Conservation (phyloP, 768 basidiomycete species). For the Grammothele lineata region DNA sequence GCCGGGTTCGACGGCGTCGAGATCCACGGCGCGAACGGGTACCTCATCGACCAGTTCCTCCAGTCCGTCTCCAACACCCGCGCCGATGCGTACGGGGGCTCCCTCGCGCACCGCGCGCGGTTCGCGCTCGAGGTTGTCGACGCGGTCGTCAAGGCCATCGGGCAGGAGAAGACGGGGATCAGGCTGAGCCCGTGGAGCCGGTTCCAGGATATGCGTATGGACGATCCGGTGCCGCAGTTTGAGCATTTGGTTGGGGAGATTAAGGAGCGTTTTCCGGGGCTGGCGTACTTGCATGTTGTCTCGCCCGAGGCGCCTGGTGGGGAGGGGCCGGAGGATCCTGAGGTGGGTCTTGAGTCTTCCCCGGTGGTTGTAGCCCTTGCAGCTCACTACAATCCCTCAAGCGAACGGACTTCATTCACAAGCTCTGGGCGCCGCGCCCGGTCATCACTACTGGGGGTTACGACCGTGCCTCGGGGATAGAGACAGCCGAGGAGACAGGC, state of each 20-base stretch:
- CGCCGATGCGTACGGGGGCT: constrained; percentile 47
- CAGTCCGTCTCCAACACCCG: constrained; percentile 35
- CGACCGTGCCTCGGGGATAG: constrained; percentile 17
- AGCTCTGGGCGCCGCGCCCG: constrained; percentile 21
- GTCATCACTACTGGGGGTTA: constrained; percentile 25
- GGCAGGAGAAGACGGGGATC: constrained; percentile 36
- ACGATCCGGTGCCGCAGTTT: constrained; percentile 53
- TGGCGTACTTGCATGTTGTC: constrained; percentile 35
- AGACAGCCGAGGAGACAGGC: constrained; percentile 19
- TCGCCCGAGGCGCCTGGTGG: constrained; percentile 17
- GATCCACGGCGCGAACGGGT: constrained; percentile 29
- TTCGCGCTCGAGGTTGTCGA: constrained; percentile 43
- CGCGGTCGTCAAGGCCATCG: constrained; percentile 36
- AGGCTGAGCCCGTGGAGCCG: constrained; percentile 31
- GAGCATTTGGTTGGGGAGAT: constrained; percentile 42
- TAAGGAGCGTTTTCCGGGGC: constrained; percentile 33
- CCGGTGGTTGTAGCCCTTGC: neutral
- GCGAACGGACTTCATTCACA: constrained; percentile 19
- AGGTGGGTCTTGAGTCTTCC: neutral
- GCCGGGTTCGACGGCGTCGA: constrained; percentile 49
- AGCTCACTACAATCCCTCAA: neutral
- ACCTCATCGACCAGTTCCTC: constrained; percentile 38
- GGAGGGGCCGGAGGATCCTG: constrained; percentile 1
- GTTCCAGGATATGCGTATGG: constrained; percentile 28
- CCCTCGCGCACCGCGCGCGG: constrained; percentile 39